Evolutionary conservation across 1,139 yeast genomes (phyloP), one percentile per base, ranked within the genome.

Genomic region (Candida anutae): DNA sequence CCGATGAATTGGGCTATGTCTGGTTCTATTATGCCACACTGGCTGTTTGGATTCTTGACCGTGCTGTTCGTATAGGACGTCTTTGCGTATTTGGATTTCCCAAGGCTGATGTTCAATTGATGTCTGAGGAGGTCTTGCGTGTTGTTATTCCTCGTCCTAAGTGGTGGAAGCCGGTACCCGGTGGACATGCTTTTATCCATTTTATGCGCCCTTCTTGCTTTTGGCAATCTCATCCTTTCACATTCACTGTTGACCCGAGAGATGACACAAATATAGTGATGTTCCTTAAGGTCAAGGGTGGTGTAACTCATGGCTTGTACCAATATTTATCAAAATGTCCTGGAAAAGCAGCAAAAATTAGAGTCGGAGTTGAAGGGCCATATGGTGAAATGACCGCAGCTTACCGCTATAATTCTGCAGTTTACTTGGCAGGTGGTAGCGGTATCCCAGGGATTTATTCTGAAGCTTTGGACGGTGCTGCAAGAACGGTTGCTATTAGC

Each of bases 131-230:
- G 35, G 59, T 69, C 2, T 50, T 68, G 15, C 58, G 58, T 38
- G 54, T 68, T 3, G 41, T 47, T 3, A 51, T 67, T 4, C 66
- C 69, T 2, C 62, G 51, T 26, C 69, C 71, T 12, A 42, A 37
- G 2, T 46, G 52, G 33, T 69, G 72, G 72, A 44, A 49, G 13
- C 42, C 65, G 1, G 42, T 51, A 24, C 69, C 74, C 6, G 77
- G 76, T 23, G 69, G 73, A 1, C 74, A 69, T 43, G 75, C 71
- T 1, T 72, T 63, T 32, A 50, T 72, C 22, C 61, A 67, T 36
- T 69, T 72, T 42, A 31, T 66, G 20, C 44, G 51, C 8, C 48
- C 47, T 15, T 29, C 34, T 11, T 42, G 50, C 16, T 60, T 60
- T 43, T 59, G 55, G 55, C 67, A 61, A 39, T 59, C 66, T 0